phyloP scores from a whole-genome alignment of 805 yeast species.

The Myxozyma monticola region DNA sequence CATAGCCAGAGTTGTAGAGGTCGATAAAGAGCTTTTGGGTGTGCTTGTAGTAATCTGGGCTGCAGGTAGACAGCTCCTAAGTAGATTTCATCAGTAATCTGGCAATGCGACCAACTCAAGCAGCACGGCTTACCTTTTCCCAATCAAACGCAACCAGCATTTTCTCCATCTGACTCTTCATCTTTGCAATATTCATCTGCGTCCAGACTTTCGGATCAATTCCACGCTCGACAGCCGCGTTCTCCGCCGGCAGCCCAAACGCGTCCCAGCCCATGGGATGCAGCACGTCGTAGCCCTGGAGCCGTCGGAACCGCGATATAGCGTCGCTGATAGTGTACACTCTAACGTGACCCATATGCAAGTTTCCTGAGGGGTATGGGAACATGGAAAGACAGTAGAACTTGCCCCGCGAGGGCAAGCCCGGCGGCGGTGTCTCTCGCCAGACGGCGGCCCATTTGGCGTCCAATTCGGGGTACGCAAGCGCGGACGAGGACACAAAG shows the following conservation, averaged over 20 bases:
- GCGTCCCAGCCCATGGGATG: slow-evolving; percentile 99
- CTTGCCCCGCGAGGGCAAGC: slow-evolving; percentile 17
- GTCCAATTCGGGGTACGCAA: slow-evolving; percentile 21
- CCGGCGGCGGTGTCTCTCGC: slow-evolving; percentile 7
- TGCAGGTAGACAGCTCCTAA: slow-evolving; percentile 80
- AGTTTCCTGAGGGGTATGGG: slow-evolving; percentile 92
- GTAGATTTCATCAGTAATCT: background rate
- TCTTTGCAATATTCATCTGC: slow-evolving; percentile 67
- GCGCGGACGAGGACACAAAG: slow-evolving; percentile 1
- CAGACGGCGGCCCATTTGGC: slow-evolving; percentile 20
- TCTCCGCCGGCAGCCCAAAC: slow-evolving; percentile 97
- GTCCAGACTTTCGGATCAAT: slow-evolving; percentile 87
- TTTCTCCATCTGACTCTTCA: slow-evolving; percentile 76
- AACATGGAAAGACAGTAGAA: slow-evolving; percentile 78
- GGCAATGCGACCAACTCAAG: background rate
- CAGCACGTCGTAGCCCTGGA: slow-evolving; percentile 73
- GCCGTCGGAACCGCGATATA: slow-evolving; percentile 71
- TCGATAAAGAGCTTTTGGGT: slow-evolving; percentile 83
- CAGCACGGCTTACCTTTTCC: slow-evolving; percentile 47
- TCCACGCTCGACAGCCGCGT: slow-evolving; percentile 89
- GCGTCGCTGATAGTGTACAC: slow-evolving; percentile 91
- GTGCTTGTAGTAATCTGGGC: slow-evolving; percentile 86
- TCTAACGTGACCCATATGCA: slow-evolving; percentile 92
- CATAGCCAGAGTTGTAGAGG: slow-evolving; percentile 72
- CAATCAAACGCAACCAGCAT: slow-evolving; percentile 91